Conservation (phyloP, 2,329 filamentous ascomycete genomes). For the Cladophialophora yegresii region DNA sequence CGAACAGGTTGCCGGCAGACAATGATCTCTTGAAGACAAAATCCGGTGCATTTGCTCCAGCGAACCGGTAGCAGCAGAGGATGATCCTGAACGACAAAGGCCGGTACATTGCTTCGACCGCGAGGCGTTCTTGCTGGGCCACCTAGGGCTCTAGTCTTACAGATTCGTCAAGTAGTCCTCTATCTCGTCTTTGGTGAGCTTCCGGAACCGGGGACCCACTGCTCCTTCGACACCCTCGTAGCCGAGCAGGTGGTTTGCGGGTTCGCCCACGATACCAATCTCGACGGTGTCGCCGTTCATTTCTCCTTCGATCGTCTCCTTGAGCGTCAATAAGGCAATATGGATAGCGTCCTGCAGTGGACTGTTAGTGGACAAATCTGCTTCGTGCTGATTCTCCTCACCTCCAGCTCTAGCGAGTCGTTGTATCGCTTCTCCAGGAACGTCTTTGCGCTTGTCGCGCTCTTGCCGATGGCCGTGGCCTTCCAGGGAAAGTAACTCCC, state of each 20-base stretch:
- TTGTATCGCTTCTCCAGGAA: constrained; percentile 99
- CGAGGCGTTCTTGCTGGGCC: no score
- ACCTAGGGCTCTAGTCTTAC: constrained; percentile 48
- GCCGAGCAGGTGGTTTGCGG: constrained; percentile 88
- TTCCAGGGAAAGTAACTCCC: constrained; percentile 99
- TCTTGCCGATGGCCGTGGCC: constrained; percentile 98
- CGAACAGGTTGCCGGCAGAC: background rate
- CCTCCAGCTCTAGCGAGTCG: constrained; percentile 89
- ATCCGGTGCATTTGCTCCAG: no score
- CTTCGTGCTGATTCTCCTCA: constrained; percentile 7
- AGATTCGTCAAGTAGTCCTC: constrained; percentile 99
- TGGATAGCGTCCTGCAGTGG: constrained; percentile 77
- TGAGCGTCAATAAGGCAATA: constrained; percentile 93
- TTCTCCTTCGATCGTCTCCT: constrained; percentile 99
- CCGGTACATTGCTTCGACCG: background rate
- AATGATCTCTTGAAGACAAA: no score
- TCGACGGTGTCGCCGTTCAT: constrained; percentile 99
- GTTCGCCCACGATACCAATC: constrained; percentile 96
- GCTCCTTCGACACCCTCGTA: constrained; percentile 86
- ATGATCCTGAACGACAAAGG: background rate
- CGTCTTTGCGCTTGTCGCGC: constrained; percentile 95
- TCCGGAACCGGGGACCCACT: constrained; percentile 83
- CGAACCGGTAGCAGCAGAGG: background rate
- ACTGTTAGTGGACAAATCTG: constrained; percentile 19
- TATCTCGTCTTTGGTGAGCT: constrained; percentile 95